Conservation (phyloP, 768 basidiomycete genomes). For the Gloeophyllum trabeum region DNA sequence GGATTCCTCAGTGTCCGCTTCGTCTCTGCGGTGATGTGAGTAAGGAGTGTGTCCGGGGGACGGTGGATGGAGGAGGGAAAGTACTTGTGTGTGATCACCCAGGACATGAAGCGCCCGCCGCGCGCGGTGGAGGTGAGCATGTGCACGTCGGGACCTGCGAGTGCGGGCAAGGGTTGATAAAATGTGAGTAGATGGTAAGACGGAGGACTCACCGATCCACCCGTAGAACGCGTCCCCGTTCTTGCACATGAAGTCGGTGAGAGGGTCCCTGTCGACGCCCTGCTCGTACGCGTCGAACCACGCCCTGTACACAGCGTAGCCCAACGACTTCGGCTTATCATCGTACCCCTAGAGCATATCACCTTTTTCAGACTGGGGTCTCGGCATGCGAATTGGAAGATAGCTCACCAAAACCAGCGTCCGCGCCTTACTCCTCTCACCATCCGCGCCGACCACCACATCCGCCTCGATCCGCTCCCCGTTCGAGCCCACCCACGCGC, state of each 20-base stretch:
- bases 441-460: constrained; percentile 16
- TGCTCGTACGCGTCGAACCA: constrained; percentile 12
- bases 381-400: constrained; percentile 1
- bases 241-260: constrained; percentile 8
- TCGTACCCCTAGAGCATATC: constrained; percentile 10
- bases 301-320: constrained; percentile 16
- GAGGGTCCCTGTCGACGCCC: constrained; percentile 11
- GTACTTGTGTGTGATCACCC: constrained; percentile 14
- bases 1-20: constrained; percentile 10
- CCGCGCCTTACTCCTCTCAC: constrained; percentile 11
- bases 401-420: constrained; percentile 10
- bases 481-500: constrained; percentile 8
- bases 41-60: neutral
- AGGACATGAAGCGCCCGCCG: constrained; percentile 10
- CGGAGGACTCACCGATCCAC: constrained; percentile 11
- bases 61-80: neutral
- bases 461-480: constrained; percentile 10
- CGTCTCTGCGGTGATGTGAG: constrained; percentile 8
- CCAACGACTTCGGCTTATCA: constrained; percentile 13
- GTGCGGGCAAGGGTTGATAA: neutral
- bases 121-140: constrained; percentile 10
- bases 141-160: constrained; percentile 11
- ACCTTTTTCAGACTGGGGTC: neutral
- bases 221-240: constrained; percentile 8
- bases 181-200: neutral